phyloP scores from a whole-genome alignment of 176 grass and related monocot genomes.

The Triticum turgidum region DNA sequence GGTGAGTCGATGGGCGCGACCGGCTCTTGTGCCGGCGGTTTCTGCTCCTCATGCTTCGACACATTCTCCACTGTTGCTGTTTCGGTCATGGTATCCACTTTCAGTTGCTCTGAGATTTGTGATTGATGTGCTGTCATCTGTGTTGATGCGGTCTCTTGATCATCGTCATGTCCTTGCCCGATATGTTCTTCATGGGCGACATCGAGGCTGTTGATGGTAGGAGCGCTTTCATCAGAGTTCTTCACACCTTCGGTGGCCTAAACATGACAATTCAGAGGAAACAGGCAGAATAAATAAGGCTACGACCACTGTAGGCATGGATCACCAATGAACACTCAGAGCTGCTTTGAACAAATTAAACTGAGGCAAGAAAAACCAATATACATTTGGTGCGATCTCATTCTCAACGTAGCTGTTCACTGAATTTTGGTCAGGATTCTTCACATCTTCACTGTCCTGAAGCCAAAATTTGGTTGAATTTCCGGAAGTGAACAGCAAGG shows the following conservation, averaged over 20 bases:
- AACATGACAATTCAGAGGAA: conserved; percentile 15
- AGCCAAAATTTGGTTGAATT: neutral
- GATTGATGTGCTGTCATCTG: neutral
- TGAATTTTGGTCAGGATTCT: neutral
- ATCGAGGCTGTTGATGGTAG: neutral
- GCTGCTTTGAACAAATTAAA: neutral
- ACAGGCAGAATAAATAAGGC: neutral
- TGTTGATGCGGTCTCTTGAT: conserved; percentile 10
- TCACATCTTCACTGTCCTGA: conserved; percentile 1
- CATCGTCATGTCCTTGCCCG: neutral
- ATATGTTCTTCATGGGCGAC: conserved; percentile 8
- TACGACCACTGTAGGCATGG: neutral
- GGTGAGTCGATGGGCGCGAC: neutral
- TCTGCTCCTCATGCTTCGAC: conserved; percentile 19
- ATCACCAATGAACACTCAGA: neutral
- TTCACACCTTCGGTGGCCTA: conserved; percentile 15
- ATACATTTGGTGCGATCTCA: neutral
- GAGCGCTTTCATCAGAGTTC: neutral
- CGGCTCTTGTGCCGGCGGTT: neutral
- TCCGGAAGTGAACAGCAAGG: neutral
- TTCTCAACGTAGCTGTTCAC: neutral
- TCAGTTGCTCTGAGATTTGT: conserved; percentile 16
- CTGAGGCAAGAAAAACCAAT: neutral
- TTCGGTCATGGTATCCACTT: neutral
- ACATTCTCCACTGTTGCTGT: neutral